A percentile compares a stretch with the other conserved stretches of the same genome.
phyloP scores from a whole-genome alignment of 768 basidiomycete genomes.

The Collybiopsis confluens region DNA sequence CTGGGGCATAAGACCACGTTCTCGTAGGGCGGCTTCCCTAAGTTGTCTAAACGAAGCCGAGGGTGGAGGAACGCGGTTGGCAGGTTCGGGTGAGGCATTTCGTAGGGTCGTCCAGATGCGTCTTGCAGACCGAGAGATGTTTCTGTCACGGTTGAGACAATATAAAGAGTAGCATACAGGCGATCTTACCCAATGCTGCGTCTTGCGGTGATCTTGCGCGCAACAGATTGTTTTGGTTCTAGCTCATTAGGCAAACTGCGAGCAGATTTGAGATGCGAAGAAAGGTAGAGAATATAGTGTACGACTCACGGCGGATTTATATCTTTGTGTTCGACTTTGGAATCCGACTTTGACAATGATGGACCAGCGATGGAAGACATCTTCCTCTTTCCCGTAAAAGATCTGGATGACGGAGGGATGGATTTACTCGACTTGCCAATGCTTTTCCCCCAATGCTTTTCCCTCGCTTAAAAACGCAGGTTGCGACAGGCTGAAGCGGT shows the following conservation, averaged over 20 bases:
- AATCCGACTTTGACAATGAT: slow-evolving; percentile 15
- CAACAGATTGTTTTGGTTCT: no score
- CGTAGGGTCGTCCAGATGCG: slow-evolving; percentile 14
- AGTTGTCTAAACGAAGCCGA: slow-evolving; percentile 24
- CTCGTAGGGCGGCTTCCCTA: slow-evolving; percentile 56
- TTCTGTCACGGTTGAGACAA: not conserved
- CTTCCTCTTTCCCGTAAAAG: slow-evolving; percentile 20
- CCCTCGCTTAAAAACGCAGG: slow-evolving; percentile 19
- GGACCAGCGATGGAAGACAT: slow-evolving; percentile 15
- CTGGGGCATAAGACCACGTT: slow-evolving; percentile 54
- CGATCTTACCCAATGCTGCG: not conserved
- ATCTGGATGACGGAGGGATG: slow-evolving; percentile 17
- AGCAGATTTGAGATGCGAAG: no score
- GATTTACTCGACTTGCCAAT: slow-evolving; percentile 15
- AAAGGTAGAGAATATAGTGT: not conserved
- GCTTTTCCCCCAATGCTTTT: no score
- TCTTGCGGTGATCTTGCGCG: not conserved
- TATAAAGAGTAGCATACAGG: not conserved
- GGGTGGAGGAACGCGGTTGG: slow-evolving; percentile 16
- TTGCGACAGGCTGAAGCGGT: no score
- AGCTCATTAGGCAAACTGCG: no score
- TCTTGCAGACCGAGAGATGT: not conserved
- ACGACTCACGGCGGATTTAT: not conserved
- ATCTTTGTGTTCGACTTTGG: not conserved
- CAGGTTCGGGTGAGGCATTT: slow-evolving; percentile 17